Evolutionary conservation across 164 flowering plant genomes (phyloP), one percentile per base, ranked within the genome.

Genomic region (Kingdonia uniflora): DNA sequence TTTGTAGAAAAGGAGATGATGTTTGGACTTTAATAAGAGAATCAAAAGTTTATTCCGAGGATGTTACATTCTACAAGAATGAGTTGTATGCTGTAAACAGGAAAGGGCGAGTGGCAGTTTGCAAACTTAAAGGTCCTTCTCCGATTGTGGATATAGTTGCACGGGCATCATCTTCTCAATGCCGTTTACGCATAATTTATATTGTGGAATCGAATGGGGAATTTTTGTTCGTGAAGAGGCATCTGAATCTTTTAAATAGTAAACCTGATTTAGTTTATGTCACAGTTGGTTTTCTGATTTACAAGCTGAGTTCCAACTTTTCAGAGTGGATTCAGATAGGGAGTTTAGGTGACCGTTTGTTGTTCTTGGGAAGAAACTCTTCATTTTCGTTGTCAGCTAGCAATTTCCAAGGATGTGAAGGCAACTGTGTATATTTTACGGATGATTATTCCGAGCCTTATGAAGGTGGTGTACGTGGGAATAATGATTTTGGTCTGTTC

Each of bases 151-250:
- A 8, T 47, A 11, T 47, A 10, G 19, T 47, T 20, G 14, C 50
- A 20, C 11, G 25, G 11, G 26, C 2, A 21, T 2, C 5, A 43
- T 43, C 1, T n/a, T 7, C 40, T 37, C 44, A 41, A 1, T 4
- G 16, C 4, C 16, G 15, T 41, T 16, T 25, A 17, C 6, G n/a
- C 11, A 22, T 20, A 0, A 7, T 0, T 47, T 47, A 21, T 21
- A 13, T 47, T 11, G 29, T 47, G 25, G 51, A 47, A 14, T 47
- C 51, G 23, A 3, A 23, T 6, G 51, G 51, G 25, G 51, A 47
- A 11, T 11, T 47, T 6, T 47, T 47, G 51, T 13, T 47, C n/a
- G 26, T 47, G 21, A 47, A 25, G 16, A 41, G 44, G 44, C 11
- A 29, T 29, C 35, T 41, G 4, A 14, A 11, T 14, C 7, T 2